Evolutionary conservation across 2,329 filamentous ascomycete genomes (phyloP), one percentile per base, ranked within the genome.

Genomic region (Triangularia verruculosa): DNA sequence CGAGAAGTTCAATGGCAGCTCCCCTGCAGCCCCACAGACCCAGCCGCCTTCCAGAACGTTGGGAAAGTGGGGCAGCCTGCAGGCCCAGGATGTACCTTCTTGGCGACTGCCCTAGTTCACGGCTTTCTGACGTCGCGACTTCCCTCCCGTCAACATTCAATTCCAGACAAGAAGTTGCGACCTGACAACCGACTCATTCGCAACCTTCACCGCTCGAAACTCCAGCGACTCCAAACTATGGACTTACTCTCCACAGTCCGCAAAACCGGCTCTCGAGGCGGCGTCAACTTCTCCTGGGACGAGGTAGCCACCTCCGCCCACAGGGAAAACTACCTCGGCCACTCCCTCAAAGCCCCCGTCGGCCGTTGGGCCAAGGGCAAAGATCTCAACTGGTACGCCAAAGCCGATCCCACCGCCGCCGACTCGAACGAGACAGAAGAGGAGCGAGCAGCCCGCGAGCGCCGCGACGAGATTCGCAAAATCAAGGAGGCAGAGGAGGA

Each of bases 251-350:
- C 93, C 64, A 92, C 91, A 51, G 90, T 99, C 66, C 92, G 93
- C 73, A 98, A 99, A 79, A 80, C 83, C 17, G 94, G 96, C 76
- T 95, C 92, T 71, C 89, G 95, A 69, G 95, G 95, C 73, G 95
- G 95, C 74, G 90, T 90, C 77, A 93, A 97, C 77, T 99, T 99
- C 81, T 93, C 89, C 78, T 98, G 95, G 95, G 91, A 94, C 69
- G 93, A 97, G 70, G 94, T 99, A 73, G 89, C 94, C 75, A 87
- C 83, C 68, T 96, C 93, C 57, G 80, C 85, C 22, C 93, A 97
- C 73, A 93, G 95, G 76, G 93, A 99, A 77, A 97, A 89, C 72
- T 89, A 87, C 76, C 89, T 97, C 7, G 93, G 93, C 59, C 93
- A 97, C 79, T 95, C 91, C 64, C 79, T 97, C 64, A 97, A 94